Conservation (phyloP, 192 early-diverging fungal genomes). For the Backusella parvicylindrica region DNA sequence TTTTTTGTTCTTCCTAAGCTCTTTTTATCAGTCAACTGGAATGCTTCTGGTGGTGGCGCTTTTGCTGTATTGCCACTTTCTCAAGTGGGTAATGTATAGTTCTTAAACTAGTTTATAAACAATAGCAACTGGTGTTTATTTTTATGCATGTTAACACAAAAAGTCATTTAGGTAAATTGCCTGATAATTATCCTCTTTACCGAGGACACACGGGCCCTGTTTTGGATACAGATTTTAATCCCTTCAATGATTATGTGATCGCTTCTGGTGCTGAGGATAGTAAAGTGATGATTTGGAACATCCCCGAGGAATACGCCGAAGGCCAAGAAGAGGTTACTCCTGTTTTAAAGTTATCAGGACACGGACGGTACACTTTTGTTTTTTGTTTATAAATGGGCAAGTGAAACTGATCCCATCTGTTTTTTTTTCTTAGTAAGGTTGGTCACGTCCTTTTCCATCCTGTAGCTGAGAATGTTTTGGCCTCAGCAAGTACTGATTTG, state of each 20-base stretch:
- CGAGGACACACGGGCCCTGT: constrained; percentile 92
- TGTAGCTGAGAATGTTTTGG: constrained; percentile 88
- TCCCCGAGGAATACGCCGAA: constrained; percentile 76
- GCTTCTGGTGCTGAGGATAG: constrained; percentile 83
- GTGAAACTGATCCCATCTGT: not conserved
- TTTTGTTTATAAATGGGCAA: no score
- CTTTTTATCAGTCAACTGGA: constrained; percentile 81
- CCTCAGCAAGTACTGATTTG: constrained; percentile 84
- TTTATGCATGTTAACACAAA: not conserved
- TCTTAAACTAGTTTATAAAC: not conserved
- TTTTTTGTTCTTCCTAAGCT: no score
- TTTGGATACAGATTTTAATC: constrained; percentile 96
- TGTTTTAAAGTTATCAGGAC: constrained; percentile 75
- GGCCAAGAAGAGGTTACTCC: constrained; percentile 78
- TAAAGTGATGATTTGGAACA: constrained; percentile 94
- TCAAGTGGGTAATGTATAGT: constrained; percentile 46
- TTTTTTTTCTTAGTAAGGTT: constrained; percentile 65
- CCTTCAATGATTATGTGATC: constrained; percentile 96
- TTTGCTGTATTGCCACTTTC: constrained; percentile 91
- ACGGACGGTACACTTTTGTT: constrained; percentile 59
- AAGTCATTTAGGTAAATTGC: constrained; percentile 73
- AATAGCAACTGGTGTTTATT: not conserved
- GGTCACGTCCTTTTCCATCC: constrained; percentile 99
- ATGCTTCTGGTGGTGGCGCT: constrained; percentile 85
- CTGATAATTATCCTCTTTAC: constrained; percentile 85